Conservation (phyloP, 2,329 filamentous ascomycete species). For the Alternaria sp. region DNA sequence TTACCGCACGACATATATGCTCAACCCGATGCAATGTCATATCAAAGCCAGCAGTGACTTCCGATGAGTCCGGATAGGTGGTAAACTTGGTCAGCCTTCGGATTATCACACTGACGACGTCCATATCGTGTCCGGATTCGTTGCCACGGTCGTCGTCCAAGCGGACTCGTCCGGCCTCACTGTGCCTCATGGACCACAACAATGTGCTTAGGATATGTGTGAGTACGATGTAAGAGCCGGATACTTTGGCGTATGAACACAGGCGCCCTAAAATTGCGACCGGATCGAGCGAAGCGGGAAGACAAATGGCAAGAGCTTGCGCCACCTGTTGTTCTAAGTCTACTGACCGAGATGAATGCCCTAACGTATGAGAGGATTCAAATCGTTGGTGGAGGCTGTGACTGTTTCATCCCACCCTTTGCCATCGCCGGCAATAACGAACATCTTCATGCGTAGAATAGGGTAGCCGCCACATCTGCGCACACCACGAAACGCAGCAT, state of each 20-base stretch:
- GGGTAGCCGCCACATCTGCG: constrained; percentile 10
- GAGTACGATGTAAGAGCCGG: background rate
- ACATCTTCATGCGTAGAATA: constrained; percentile 29
- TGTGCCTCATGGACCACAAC: constrained; percentile 2
- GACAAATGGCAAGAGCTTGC: constrained; percentile 20
- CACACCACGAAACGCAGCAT: background rate
- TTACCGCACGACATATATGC: constrained; percentile 59
- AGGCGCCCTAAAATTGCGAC: background rate
- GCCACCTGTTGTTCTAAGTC: constrained; percentile 24
- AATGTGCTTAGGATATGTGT: background rate
- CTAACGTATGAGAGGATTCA: constrained; percentile 18
- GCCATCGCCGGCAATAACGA: constrained; percentile 24
- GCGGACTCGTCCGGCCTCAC: constrained; percentile 51
- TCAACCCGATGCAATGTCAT: constrained; percentile 63
- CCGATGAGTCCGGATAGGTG: constrained; percentile 65
- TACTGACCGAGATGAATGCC: constrained; percentile 28
- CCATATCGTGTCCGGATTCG: constrained; percentile 64
- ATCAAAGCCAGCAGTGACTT: constrained; percentile 68
- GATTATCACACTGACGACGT: constrained; percentile 68
- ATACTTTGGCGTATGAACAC: background rate
- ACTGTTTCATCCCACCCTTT: constrained; percentile 17
- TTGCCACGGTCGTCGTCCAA: constrained; percentile 49
- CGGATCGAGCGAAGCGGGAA: constrained; percentile 17
- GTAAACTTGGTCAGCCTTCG: constrained; percentile 60
- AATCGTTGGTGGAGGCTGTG: constrained; percentile 14